Base-by-base conservation (phyloP, 176 grass and related monocot species). In the Melocanna baccifera region DNA sequence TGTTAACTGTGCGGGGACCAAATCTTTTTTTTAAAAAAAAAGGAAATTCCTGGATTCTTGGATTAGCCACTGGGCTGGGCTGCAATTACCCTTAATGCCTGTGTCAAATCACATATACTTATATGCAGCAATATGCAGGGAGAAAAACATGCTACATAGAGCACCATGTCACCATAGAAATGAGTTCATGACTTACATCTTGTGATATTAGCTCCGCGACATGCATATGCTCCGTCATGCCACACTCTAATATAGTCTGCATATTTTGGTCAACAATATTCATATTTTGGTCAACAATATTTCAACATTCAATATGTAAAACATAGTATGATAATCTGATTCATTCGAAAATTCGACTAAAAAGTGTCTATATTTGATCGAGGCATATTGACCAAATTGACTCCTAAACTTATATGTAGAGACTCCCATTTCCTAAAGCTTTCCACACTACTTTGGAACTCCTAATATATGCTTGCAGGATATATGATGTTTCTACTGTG, bases 171-270 rank as follows among this genome's bases (percentile, higher is more conserved):
- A 34, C 30, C 52, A 62, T 62, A 52, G 51, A 72, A 82, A 77
- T 12, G 13, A 77, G 23, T 82, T 43, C 26, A 77, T 48, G 14
- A 88, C 92, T 93, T 93, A 98, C 96, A 95, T 98, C 89, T 87
- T 87, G 81, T 73, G 30, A 73, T 86, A 98, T 93, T 81, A 90
- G 88, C 55, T 98, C 69, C 52, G 87, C 73, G 41, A 93, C 89
- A 62, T 28, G 80, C 72, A 71, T 87, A 76, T 88, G 76, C 88
- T 95, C 87, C 57, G 69, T 64, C 64, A 62, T 86, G 77, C 84
- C 84, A 48, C 87, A 89, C 70, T 89, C 91, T 69, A 88, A 69
- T 84, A 95, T 77, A 55, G 83, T 87, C 96, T 98, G 76, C 62
- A 79, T 71, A 75, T 88, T 75, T 86, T 81, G 62, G 41, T 79